Conservation (phyloP, 441 rosid genomes). For the Breynia disticha region DNA sequence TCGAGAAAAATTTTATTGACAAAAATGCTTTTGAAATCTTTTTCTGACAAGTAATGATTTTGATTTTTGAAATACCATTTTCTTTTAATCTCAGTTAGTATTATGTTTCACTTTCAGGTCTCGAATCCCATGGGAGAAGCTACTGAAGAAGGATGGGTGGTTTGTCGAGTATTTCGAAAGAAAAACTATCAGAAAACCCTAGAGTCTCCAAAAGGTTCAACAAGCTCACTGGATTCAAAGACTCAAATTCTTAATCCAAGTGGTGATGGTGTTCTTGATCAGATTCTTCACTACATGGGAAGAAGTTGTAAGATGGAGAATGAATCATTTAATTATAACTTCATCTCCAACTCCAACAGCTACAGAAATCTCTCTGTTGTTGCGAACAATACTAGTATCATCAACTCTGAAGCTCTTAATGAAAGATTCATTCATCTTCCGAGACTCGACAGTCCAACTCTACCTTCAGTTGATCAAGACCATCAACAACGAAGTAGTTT, state of each 20-base stretch:
- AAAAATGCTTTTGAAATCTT: no score
- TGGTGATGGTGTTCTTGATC: slow-evolving; percentile 47
- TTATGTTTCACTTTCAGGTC: slow-evolving; percentile 16
- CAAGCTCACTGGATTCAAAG: slow-evolving; percentile 31
- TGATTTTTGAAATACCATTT: not conserved
- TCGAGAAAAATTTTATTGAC: no score
- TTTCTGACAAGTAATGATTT: no score
- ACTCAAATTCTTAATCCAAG: slow-evolving; percentile 25
- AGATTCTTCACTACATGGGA: slow-evolving; percentile 69
- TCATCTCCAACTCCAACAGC: slow-evolving; percentile 14
- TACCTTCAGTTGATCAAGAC: slow-evolving; percentile 24
- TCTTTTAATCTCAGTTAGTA: no score
- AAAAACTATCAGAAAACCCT: slow-evolving; percentile 74
- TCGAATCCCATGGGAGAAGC: slow-evolving; percentile 39
- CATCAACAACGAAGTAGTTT: slow-evolving; percentile 9
- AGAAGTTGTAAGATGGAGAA: slow-evolving; percentile 44
- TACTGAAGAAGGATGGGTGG: slow-evolving; percentile 90
- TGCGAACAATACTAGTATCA: slow-evolving; percentile 7
- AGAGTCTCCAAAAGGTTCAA: slow-evolving; percentile 43
- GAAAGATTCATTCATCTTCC: slow-evolving; percentile 66
- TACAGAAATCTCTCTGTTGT: slow-evolving; percentile 10
- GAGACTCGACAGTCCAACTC: slow-evolving; percentile 49
- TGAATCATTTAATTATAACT: slow-evolving; percentile 19
- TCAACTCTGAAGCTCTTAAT: slow-evolving; percentile 18
- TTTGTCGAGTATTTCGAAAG: slow-evolving; percentile 79